A percentile compares a stretch with the other conserved stretches of the same genome.
Conservation (phyloP, 768 basidiomycete species). For the Boletus edulis region DNA sequence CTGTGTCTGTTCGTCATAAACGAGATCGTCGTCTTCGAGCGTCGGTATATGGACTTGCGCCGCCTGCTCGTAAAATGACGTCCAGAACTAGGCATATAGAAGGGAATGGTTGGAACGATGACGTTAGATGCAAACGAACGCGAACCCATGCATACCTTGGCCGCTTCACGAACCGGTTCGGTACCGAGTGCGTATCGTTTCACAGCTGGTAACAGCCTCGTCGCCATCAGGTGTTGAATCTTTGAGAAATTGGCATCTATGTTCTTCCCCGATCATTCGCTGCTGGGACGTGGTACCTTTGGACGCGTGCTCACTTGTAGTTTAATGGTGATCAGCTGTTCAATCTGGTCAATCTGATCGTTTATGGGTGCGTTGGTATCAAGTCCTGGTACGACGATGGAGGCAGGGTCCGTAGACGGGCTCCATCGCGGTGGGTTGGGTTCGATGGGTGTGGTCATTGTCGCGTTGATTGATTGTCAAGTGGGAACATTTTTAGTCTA, state of each 20-base stretch:
- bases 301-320: constrained; percentile 60
- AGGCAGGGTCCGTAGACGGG: constrained; percentile 59
- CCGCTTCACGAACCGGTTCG: constrained; percentile 86
- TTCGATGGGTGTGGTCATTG: constrained; percentile 41
- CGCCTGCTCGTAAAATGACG: constrained; percentile 92
- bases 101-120: background rate
- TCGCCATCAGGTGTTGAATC: constrained; percentile 83
- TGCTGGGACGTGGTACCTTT: background rate
- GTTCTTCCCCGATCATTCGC: constrained; percentile 47
- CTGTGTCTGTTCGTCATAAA: constrained; percentile 49
- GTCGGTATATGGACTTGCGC: constrained; percentile 83
- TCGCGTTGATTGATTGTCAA: too few species aligned
- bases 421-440: constrained; percentile 69
- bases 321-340: constrained; percentile 91
- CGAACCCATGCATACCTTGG: constrained; percentile 54
- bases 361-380: constrained; percentile 64
- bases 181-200: constrained; percentile 87
- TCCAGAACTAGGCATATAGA: constrained; percentile 73
- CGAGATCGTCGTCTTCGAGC: constrained; percentile 63
- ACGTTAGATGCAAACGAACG: too few species aligned
- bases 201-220: constrained; percentile 79
- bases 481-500: too few species aligned
- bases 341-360: constrained; percentile 92
- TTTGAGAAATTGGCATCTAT: constrained; percentile 92
- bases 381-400: constrained; percentile 69